phyloP scores from a whole-genome alignment of 169 alveolate species.

The Plasmodium malariae region DNA sequence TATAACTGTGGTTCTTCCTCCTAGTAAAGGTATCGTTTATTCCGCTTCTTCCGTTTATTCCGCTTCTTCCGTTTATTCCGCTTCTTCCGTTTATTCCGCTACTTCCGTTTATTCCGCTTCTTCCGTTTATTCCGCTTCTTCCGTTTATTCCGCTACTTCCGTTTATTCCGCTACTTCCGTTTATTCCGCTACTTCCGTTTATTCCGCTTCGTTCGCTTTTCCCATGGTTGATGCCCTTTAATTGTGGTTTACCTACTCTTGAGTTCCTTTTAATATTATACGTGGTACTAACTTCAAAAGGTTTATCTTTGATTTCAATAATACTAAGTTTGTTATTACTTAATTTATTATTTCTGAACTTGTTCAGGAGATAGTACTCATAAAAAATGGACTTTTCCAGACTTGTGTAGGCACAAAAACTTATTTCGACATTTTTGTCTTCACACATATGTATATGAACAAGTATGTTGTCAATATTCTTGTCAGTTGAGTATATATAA shows the following conservation, averaged over 20 bases:
- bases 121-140: neutral
- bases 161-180: neutral
- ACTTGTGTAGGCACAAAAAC: constrained; percentile 44
- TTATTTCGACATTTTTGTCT: constrained; percentile 36
- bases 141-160: neutral
- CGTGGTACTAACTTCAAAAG: constrained; percentile 14
- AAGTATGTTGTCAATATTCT: constrained; percentile 40
- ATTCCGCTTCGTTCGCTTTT: neutral
- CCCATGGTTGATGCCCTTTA: neutral
- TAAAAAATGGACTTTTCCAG: constrained; percentile 65
- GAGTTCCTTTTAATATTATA: neutral
- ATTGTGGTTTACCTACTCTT: neutral
- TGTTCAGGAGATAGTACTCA: constrained; percentile 22
- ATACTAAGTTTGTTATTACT: constrained; percentile 34
- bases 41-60: neutral
- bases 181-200: neutral
- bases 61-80: neutral
- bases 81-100: neutral
- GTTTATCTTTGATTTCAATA: constrained; percentile 32
- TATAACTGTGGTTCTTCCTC: constrained; percentile 39
- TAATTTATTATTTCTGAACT: constrained; percentile 23
- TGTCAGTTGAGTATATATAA: constrained; percentile 40
- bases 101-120: neutral
- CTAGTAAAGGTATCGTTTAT: neutral
- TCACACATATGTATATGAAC: constrained; percentile 31